Evolutionary conservation across 345 rosid species (phyloP).

Genomic region (Hibiscus syriacus): DNA sequence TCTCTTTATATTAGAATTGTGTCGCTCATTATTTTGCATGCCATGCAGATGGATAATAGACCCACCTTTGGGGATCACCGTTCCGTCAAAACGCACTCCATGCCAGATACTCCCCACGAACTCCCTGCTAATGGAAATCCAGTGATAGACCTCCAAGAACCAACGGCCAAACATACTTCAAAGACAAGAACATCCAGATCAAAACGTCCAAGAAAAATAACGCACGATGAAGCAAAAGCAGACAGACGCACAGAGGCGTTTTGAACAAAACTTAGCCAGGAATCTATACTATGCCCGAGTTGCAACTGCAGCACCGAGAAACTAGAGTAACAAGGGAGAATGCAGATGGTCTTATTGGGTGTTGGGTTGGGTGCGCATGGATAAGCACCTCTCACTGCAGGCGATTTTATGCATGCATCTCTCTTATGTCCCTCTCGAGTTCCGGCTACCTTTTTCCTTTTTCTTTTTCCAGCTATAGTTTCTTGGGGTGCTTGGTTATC

Average conservation of each 20-base stretch:
- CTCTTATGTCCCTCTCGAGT: conserved; percentile 14
- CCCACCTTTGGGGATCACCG: conserved; percentile 84
- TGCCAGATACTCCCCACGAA: conserved; percentile 95
- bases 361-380: conserved; percentile 17
- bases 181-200: conserved; percentile 54
- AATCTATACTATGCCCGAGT: conserved; percentile 13
- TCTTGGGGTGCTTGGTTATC: conserved; percentile 25
- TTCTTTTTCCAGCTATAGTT: background rate
- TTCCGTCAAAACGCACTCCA: conserved; percentile 77
- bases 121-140: conserved; percentile 44
- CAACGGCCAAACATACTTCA: conserved; percentile 38
- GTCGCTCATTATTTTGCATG: background rate
- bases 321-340: conserved; percentile 8
- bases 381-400: conserved; percentile 15
- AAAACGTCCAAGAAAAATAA: conserved; percentile 66
- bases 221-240: conserved; percentile 46
- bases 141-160: conserved; percentile 31
- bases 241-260: conserved; percentile 42
- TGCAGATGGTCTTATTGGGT: conserved; percentile 10
- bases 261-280: conserved; percentile 28
- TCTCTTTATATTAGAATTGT: background rate
- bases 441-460: background rate
- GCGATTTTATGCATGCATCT: conserved; percentile 15
- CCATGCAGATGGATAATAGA: conserved; percentile 78
- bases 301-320: conserved; percentile 13